Percentiles rank a stretch among this genome's conserved stretches.
These are phyloP conservation scores for Phylloporus sp. DNA, from an alignment of 768 basidiomycete genomes.

Conservation along the genomic window DNA sequence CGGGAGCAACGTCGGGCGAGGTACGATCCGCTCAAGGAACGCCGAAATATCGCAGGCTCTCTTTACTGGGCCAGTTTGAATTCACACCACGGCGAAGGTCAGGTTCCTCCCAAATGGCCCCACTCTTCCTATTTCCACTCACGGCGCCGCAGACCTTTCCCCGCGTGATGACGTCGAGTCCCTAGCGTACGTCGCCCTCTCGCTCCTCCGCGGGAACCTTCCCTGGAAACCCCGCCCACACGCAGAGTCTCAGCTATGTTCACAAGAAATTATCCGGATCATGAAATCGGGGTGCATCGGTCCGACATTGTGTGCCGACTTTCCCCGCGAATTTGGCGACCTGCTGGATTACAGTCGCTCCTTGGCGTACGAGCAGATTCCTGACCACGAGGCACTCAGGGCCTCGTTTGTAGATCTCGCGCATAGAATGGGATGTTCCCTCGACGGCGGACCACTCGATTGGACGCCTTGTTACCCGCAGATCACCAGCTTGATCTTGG, in stretches of 20 bases:
- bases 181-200: not conserved
- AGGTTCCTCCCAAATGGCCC: not conserved
- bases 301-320: not conserved
- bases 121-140: not conserved
- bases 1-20: not conserved
- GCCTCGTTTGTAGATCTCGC: not conserved
- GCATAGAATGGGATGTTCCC: not conserved
- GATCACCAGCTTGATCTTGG: not conserved
- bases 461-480: conserved; percentile 1
- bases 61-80: conserved; percentile 2
- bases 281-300: not conserved
- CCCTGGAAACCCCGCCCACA: conserved; percentile 4
- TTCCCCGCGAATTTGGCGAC: not conserved
- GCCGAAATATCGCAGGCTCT: not conserved
- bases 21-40: not conserved
- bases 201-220: conserved; percentile 1
- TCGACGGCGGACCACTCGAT: not conserved
- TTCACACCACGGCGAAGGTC: conserved; percentile 5
- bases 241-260: not conserved
- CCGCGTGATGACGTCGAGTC: conserved; percentile 3
- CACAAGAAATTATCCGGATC: conserved; percentile 1
- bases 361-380: not conserved
- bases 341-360: conserved; percentile 2
- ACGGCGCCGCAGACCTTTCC: not conserved
- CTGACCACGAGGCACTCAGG: conserved; percentile 1